Evolutionary conservation across 371 early-diverging fungal species (phyloP).

Genomic region (Quaeritorhiza haematococci): DNA sequence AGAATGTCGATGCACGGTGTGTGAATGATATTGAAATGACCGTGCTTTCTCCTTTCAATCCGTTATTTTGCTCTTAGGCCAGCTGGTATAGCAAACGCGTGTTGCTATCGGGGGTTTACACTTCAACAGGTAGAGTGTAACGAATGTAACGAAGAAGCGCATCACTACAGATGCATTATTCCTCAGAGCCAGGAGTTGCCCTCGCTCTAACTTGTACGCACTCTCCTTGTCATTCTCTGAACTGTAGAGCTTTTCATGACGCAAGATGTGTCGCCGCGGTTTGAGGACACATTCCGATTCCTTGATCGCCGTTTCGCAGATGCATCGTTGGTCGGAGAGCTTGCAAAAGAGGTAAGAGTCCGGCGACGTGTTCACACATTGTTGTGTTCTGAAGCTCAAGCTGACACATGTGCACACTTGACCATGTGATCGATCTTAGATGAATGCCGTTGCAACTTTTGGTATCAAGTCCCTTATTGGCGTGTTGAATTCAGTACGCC

Average conservation of each 20-base stretch:
- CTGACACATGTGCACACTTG: too few species aligned
- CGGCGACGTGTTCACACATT: too few species aligned
- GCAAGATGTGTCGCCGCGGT: constrained; percentile 70
- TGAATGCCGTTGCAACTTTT: too few species aligned
- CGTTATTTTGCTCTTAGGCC: constrained; percentile 43
- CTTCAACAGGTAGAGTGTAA: constrained; percentile 57
- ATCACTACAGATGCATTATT: too few species aligned
- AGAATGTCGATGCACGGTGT: constrained; percentile 1
- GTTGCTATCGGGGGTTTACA: constrained; percentile 71
- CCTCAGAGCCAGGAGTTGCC: not conserved
- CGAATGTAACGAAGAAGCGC: too few species aligned
- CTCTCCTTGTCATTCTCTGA: not conserved
- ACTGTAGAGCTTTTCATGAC: constrained; percentile 78
- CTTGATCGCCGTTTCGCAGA: constrained; percentile 71
- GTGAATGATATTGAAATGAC: not conserved
- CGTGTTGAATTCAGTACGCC: too few species aligned
- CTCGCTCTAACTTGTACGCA: not conserved
- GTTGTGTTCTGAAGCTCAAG: too few species aligned
- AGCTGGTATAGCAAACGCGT: constrained; percentile 85
- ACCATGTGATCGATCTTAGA: too few species aligned
- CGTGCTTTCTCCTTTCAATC: not conserved
- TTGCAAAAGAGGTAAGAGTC: too few species aligned
- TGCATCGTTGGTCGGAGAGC: constrained; percentile 59
- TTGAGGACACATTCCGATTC: constrained; percentile 66
- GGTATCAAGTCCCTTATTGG: too few species aligned